Evolutionary conservation across 345 rosid species (phyloP).

Genomic region (Gossypioides kirkii): DNA sequence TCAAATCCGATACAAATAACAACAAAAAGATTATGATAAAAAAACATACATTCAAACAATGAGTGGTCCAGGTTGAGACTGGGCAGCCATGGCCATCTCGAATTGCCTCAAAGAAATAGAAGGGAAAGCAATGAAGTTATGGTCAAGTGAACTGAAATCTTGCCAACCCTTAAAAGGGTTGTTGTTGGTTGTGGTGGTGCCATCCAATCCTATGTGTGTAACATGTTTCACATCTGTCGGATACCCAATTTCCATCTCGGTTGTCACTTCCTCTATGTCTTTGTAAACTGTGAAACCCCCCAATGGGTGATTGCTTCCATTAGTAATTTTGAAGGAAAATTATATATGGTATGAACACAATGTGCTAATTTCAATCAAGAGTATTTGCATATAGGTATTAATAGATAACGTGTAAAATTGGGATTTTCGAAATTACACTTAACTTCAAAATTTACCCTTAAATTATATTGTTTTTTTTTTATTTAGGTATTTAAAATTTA

Average conservation of each 20-base stretch:
- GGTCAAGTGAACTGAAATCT: slow-evolving; percentile 17
- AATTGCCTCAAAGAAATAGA: slow-evolving; percentile 21
- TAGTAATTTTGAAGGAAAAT: neutral
- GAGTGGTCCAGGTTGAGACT: slow-evolving; percentile 12
- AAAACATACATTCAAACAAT: neutral
- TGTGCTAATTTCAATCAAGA: no score
- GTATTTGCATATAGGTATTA: no score
- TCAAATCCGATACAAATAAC: neutral
- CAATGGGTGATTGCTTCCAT: neutral
- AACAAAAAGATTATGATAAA: neutral
- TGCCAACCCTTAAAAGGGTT: slow-evolving; percentile 27
- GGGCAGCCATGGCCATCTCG: slow-evolving; percentile 30
- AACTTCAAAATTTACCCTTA: no score
- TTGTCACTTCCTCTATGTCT: slow-evolving; percentile 45
- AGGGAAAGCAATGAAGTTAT: slow-evolving; percentile 18
- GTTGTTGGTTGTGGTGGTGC: slow-evolving; percentile 31
- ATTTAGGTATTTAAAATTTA: accelerated
- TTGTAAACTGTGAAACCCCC: slow-evolving; percentile 37
- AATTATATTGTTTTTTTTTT: no score
- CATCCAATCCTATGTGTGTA: slow-evolving; percentile 77
- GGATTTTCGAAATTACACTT: no score
- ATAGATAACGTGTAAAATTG: no score
- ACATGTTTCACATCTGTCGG: slow-evolving; percentile 89
- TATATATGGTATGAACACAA: no score
- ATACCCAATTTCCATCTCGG: slow-evolving; percentile 56